A percentile compares a stretch with the other conserved stretches of the same genome.
Evolutionary conservation across 345 rosid genomes (phyloP).

Genomic region (Cardamine occulta): DNA sequence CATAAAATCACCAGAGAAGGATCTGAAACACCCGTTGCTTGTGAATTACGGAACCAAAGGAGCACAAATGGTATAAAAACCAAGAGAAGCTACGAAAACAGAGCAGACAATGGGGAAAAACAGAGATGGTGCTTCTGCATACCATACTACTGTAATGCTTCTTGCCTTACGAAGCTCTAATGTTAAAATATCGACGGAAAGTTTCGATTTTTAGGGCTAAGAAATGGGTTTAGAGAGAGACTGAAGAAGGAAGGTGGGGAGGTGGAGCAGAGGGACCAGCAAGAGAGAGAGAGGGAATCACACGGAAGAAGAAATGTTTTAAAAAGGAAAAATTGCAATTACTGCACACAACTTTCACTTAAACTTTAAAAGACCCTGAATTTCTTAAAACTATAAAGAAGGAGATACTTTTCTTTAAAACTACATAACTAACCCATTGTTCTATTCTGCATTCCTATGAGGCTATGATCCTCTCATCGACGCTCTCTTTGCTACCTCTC

Average conservation of each 20-base stretch:
- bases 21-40: constrained; percentile 19
- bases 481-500: background rate
- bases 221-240: constrained; percentile 31
- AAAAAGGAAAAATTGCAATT: background rate
- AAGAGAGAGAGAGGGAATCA: constrained; percentile 2
- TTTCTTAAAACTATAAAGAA: background rate
- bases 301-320: constrained; percentile 25
- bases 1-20: constrained; percentile 3
- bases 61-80: background rate
- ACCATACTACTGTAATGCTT: constrained; percentile 8
- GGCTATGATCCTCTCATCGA: background rate
- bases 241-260: constrained; percentile 17
- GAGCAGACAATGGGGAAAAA: constrained; percentile 2
- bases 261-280: constrained; percentile 37
- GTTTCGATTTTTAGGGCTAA: constrained; percentile 25
- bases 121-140: constrained; percentile 3
- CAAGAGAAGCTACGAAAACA: background rate
- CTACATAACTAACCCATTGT: background rate
- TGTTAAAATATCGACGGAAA: background rate
- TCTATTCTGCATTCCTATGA: background rate
- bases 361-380: background rate
- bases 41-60: constrained; percentile 33
- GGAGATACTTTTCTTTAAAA: background rate
- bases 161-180: background rate
- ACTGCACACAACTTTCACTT: background rate